Conservation (phyloP, 306 rosid species). For the Carpinus viminea region DNA sequence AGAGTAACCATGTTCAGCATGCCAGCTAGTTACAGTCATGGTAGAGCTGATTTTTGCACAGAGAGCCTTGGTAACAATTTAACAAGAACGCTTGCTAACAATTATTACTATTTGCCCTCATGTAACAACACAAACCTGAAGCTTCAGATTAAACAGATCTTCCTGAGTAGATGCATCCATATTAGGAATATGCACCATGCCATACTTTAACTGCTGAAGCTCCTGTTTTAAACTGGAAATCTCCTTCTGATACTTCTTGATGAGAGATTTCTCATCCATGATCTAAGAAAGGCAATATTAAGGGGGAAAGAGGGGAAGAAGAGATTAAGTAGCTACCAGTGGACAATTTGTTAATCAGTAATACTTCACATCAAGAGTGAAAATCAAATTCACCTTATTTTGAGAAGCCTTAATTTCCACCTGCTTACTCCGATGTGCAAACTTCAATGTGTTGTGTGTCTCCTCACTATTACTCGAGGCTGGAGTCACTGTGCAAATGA, state of each 20-base stretch:
- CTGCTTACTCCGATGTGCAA: constrained; percentile 61
- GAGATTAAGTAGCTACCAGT: constrained; percentile 5
- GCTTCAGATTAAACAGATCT: constrained; percentile 60
- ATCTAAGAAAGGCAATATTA: constrained; percentile 33
- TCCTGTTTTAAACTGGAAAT: constrained; percentile 59
- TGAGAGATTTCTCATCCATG: constrained; percentile 63
- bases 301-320: constrained; percentile 22
- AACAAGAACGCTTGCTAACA: not conserved
- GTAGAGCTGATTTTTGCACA: constrained; percentile 4
- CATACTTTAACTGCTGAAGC: constrained; percentile 56
- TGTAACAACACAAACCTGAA: constrained; percentile 47
- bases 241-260: constrained; percentile 59
- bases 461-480: constrained; percentile 64
- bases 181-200: constrained; percentile 50
- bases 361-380: constrained; percentile 12
- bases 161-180: constrained; percentile 41
- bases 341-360: not conserved
- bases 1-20: not conserved
- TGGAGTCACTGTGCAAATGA: constrained; percentile 61
- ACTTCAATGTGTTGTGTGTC: constrained; percentile 58
- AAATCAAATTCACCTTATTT: constrained; percentile 44
- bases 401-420: constrained; percentile 63
- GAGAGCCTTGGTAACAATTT: not conserved
- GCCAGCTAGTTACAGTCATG: not conserved
- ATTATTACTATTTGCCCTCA: not conserved